Evolutionary conservation across 192 early-diverging fungal genomes (phyloP).

Genomic region (Allomyces arbusculus): DNA sequence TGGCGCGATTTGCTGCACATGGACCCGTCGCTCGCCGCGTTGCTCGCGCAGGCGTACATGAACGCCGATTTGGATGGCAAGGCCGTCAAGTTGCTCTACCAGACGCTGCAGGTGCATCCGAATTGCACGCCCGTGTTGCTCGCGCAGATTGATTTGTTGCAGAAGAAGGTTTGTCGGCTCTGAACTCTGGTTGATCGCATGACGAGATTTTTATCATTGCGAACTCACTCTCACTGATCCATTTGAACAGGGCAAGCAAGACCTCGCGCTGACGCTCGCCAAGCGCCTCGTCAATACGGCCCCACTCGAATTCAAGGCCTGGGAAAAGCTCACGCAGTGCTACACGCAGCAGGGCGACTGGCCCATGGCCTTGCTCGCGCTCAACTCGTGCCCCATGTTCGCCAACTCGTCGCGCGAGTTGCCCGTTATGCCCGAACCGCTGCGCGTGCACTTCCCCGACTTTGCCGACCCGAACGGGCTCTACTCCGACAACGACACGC

Average conservation of each 20-base stretch:
- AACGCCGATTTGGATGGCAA: constrained; percentile 79
- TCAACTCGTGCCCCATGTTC: constrained; percentile 99
- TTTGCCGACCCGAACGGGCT: constrained; percentile 32
- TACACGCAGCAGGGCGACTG: constrained; percentile 72
- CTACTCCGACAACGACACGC: constrained; percentile 30
- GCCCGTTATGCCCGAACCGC: constrained; percentile 76
- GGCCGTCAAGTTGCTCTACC: constrained; percentile 69
- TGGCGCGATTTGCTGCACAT: constrained; percentile 40
- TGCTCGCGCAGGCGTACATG: constrained; percentile 63
- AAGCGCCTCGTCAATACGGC: constrained; percentile 85
- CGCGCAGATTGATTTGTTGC: constrained; percentile 76
- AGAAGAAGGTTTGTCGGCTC: constrained; percentile 32
- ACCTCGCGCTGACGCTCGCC: constrained; percentile 67
- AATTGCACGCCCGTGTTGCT: constrained; percentile 68
- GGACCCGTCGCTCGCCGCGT: constrained; percentile 77
- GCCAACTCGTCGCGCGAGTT: constrained; percentile 69
- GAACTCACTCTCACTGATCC: no score
- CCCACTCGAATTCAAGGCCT: constrained; percentile 84
- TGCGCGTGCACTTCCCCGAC: constrained; percentile 67
- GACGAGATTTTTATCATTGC: no score
- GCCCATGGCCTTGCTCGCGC: constrained; percentile 64
- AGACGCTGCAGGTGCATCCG: constrained; percentile 55
- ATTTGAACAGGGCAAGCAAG: constrained; percentile 26
- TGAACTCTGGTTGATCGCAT: no score
- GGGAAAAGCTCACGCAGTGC: constrained; percentile 85